phyloP scores from a whole-genome alignment of 495 filamentous ascomycete species.

The Geopyxis carbonaria region DNA sequence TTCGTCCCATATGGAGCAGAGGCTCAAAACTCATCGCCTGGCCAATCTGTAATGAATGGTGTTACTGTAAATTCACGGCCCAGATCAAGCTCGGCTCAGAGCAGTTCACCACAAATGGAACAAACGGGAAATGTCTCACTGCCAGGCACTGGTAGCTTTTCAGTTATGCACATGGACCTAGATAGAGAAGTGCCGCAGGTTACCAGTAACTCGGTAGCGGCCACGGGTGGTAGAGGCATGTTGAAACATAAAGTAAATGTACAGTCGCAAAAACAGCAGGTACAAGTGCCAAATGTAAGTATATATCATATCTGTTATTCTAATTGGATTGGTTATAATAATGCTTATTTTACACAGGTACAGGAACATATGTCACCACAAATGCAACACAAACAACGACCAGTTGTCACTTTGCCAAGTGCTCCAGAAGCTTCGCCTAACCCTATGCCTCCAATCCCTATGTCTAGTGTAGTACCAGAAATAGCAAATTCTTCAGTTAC shows the following conservation, averaged over 20 bases:
- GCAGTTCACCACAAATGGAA: too few species aligned
- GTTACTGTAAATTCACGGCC: too few species aligned
- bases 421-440: neutral
- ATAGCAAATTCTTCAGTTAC: neutral
- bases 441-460: neutral
- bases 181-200: constrained; percentile 18
- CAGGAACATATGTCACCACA: neutral
- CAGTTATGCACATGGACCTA: constrained; percentile 24
- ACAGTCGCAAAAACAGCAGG: too few species aligned
- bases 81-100: too few species aligned
- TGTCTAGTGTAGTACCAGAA: neutral
- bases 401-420: neutral
- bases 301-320: neutral
- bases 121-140: too few species aligned
- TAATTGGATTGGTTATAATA: neutral
- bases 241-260: constrained; percentile 19
- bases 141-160: constrained; percentile 13
- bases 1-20: constrained; percentile 22
- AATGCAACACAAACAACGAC: constrained; percentile 2
- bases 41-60: too few species aligned
- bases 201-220: constrained; percentile 18
- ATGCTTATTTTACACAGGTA: neutral
- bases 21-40: constrained; percentile 5
- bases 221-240: constrained; percentile 18
- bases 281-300: neutral